Evolutionary conservation across 202 grass and related monocot species (phyloP).

Genomic region (Carex arenaria): DNA sequence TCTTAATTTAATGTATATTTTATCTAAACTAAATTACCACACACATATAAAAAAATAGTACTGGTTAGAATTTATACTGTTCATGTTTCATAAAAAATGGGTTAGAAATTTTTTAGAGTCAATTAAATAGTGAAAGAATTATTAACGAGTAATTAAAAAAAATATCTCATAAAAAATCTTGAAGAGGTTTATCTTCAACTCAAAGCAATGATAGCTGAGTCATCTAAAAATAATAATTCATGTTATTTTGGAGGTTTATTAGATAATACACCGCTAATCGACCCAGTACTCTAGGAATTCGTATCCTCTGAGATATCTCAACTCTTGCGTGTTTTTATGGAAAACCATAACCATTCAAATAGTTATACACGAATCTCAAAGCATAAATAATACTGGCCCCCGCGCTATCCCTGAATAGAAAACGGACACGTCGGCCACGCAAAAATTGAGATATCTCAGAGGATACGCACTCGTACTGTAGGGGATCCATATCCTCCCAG

Average conservation of each 20-base stretch:
- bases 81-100: not conserved
- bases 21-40: not conserved
- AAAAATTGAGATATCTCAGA: too few relatives aligned
- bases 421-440: too few relatives aligned
- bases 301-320: too few relatives aligned
- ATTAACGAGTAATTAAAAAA: not conserved
- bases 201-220: not conserved
- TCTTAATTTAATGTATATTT: not conserved
- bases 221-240: too few relatives aligned
- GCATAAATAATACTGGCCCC: too few relatives aligned
- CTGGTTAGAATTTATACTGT: not conserved
- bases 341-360: too few relatives aligned
- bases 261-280: not conserved
- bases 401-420: too few relatives aligned
- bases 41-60: not conserved
- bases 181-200: not conserved
- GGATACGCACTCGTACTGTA: not conserved
- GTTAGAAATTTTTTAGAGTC: not conserved
- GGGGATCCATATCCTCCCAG: not conserved
- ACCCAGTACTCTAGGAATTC: not conserved
- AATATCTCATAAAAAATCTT: not conserved
- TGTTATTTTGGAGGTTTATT: not conserved
- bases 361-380: too few relatives aligned
- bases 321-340: too few relatives aligned
- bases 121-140: too few relatives aligned